Evolutionary conservation across 441 rosid species (phyloP).

Genomic region (Melastoma candidum): DNA sequence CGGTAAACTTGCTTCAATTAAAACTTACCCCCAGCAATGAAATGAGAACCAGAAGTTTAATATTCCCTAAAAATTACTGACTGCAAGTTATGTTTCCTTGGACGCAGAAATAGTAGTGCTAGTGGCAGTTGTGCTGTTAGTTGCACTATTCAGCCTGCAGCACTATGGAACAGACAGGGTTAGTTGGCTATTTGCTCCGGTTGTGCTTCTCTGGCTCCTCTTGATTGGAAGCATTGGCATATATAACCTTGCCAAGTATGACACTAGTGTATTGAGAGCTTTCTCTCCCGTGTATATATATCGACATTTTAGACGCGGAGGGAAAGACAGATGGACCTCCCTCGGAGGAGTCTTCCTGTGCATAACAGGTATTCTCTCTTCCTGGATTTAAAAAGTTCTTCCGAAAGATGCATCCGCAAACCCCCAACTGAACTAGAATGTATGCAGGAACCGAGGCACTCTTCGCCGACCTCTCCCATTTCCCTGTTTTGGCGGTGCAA

Average conservation of each 20-base stretch:
- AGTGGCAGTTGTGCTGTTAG: slow-evolving; percentile 23
- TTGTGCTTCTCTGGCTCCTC: slow-evolving; percentile 25
- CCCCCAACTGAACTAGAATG: background rate
- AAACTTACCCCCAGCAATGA: too few relatives aligned
- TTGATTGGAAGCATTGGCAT: slow-evolving; percentile 26
- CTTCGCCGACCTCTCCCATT: slow-evolving; percentile 42
- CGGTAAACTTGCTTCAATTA: too few relatives aligned
- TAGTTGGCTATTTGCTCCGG: slow-evolving; percentile 33
- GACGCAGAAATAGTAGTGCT: slow-evolving; percentile 1
- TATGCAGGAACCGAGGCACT: slow-evolving; percentile 31
- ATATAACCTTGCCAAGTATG: slow-evolving; percentile 25
- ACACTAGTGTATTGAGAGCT: slow-evolving; percentile 23
- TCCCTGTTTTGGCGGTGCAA: slow-evolving; percentile 21
- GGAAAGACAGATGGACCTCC: slow-evolving; percentile 28
- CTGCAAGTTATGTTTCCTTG: too few relatives aligned
- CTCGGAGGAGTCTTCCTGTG: slow-evolving; percentile 23
- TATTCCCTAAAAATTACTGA: too few relatives aligned
- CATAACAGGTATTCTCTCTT: slow-evolving; percentile 13
- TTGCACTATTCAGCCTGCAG: slow-evolving; percentile 32
- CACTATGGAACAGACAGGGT: slow-evolving; percentile 32
- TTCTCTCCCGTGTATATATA: slow-evolving; percentile 24
- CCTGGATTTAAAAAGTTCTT: background rate
- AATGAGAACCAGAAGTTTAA: too few relatives aligned
- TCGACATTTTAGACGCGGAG: slow-evolving; percentile 20
- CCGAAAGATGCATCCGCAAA: background rate